These are phyloP conservation scores for Metschnikowia chrysomelidarum DNA, from an alignment of 805 yeast genomes.

Conservation along the genomic window DNA sequence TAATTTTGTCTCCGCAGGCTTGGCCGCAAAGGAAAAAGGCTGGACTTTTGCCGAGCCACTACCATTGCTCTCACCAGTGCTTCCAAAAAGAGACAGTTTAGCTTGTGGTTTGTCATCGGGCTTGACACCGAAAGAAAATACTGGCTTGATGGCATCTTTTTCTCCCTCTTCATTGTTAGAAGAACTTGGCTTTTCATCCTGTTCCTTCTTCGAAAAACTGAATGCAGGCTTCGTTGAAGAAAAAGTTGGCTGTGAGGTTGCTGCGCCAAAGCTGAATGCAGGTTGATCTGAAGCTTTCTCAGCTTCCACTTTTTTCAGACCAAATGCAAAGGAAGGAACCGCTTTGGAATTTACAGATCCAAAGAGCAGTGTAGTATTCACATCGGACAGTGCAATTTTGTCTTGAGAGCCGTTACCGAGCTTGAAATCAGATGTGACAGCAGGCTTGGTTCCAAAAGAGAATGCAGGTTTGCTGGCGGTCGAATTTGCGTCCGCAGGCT, in stretches of 20 bases:
- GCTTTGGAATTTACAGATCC: background rate
- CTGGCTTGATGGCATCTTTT: constrained; percentile 2
- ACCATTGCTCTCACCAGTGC: too few species aligned
- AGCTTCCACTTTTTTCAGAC: background rate
- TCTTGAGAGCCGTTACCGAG: too few species aligned
- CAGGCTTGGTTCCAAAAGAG: constrained; percentile 13
- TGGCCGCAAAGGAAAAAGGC: constrained; percentile 6
- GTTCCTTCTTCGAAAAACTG: background rate
- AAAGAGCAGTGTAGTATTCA: background rate
- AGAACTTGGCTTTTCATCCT: too few species aligned
- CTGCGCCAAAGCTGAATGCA: constrained; percentile 6
- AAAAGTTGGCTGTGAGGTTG: constrained; percentile 4
- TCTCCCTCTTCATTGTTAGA: too few species aligned
- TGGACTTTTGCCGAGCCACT: background rate
- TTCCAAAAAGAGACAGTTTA: constrained; percentile 3
- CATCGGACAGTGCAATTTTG: too few species aligned
- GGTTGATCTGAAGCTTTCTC: background rate
- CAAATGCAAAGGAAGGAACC: constrained; percentile 5
- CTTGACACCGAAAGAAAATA: constrained; percentile 4
- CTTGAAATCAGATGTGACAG: too few species aligned
- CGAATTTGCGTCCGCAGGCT: background rate
- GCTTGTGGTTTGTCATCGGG: background rate
- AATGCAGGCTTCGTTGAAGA: too few species aligned
- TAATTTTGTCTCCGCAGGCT: background rate
- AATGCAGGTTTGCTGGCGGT: constrained; percentile 6